Percentiles rank a stretch among this genome's conserved stretches.
Evolutionary conservation across 1,284 basidiomycete genomes (phyloP).

Genomic region (Pterulicium gracile): DNA sequence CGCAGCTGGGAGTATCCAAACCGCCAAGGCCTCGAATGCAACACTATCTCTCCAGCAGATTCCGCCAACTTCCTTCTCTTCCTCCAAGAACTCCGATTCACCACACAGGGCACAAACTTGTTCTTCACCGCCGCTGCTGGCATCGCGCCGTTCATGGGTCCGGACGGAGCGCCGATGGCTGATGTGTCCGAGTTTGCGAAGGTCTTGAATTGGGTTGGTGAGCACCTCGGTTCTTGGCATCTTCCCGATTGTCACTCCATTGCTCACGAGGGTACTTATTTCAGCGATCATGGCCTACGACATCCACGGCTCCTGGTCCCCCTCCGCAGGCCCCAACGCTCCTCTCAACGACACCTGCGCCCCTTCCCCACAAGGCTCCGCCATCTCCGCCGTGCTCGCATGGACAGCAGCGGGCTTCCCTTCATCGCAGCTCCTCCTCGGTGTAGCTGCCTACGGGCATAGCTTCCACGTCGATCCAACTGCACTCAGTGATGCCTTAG

Average conservation of each 20-base stretch:
- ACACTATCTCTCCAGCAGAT: slow-evolving; percentile 49
- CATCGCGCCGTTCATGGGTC: slow-evolving; percentile 56
- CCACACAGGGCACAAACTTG: slow-evolving; percentile 44
- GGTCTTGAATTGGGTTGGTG: slow-evolving; percentile 62
- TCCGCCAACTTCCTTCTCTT: slow-evolving; percentile 63
- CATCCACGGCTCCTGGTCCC: slow-evolving; percentile 54
- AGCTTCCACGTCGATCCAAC: slow-evolving; percentile 34
- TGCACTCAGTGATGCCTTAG: slow-evolving; percentile 18
- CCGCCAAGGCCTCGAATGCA: slow-evolving; percentile 54
- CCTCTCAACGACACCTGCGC: slow-evolving; percentile 77
- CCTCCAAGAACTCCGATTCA: slow-evolving; percentile 56
- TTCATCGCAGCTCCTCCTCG: slow-evolving; percentile 65
- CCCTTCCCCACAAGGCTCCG: slow-evolving; percentile 61
- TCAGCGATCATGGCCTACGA: slow-evolving; percentile 87
- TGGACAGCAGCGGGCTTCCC: slow-evolving; percentile 72
- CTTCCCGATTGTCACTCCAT: slow-evolving; percentile 2
- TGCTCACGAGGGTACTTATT: too few species aligned
- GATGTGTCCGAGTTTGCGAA: slow-evolving; percentile 66
- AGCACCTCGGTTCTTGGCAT: slow-evolving; percentile 5
- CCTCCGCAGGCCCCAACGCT: slow-evolving; percentile 56
- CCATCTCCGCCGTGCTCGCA: slow-evolving; percentile 53
- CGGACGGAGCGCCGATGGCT: slow-evolving; percentile 45
- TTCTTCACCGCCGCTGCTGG: slow-evolving; percentile 69
- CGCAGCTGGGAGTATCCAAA: slow-evolving; percentile 79
- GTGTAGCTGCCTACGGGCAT: slow-evolving; percentile 71